phyloP scores from a whole-genome alignment of 345 rosid genomes.

The Acer campestre region DNA sequence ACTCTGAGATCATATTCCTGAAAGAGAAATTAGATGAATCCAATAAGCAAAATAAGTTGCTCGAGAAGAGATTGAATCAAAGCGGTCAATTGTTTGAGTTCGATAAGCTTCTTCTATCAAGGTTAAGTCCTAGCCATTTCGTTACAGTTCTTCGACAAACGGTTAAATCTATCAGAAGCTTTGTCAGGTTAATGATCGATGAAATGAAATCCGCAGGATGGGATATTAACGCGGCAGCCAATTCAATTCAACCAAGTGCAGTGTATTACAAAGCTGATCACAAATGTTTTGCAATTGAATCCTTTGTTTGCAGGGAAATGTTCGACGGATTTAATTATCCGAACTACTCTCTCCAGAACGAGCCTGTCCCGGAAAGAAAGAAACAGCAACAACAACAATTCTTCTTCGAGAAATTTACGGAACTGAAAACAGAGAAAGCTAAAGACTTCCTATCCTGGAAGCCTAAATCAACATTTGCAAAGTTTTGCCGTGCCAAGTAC shows the following conservation, averaged over 20 bases:
- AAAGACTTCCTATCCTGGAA: constrained; percentile 49
- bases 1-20: constrained; percentile 71
- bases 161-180: constrained; percentile 68
- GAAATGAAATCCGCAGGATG: constrained; percentile 70
- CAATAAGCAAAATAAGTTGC: constrained; percentile 41
- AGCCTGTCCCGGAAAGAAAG: constrained; percentile 35
- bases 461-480: constrained; percentile 67
- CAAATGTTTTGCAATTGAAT: constrained; percentile 77
- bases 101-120: constrained; percentile 54
- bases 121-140: constrained; percentile 58
- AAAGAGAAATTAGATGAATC: constrained; percentile 59
- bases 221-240: constrained; percentile 74
- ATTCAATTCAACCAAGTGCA: constrained; percentile 51
- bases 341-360: constrained; percentile 40
- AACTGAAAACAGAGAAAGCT: constrained; percentile 56
- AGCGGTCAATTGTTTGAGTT: constrained; percentile 59
- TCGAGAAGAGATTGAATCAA: constrained; percentile 67
- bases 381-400: constrained; percentile 26
- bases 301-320: constrained; percentile 73
- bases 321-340: constrained; percentile 71
- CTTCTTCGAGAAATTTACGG: constrained; percentile 65
- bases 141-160: constrained; percentile 53
- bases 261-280: constrained; percentile 64
- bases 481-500: constrained; percentile 68
- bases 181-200: constrained; percentile 58